A percentile compares a stretch with the other conserved stretches of the same genome.
These are phyloP conservation scores for Eremothecium cymbalariae DNA, from an alignment of 1,139 yeast genomes.

Conservation along the genomic window DNA sequence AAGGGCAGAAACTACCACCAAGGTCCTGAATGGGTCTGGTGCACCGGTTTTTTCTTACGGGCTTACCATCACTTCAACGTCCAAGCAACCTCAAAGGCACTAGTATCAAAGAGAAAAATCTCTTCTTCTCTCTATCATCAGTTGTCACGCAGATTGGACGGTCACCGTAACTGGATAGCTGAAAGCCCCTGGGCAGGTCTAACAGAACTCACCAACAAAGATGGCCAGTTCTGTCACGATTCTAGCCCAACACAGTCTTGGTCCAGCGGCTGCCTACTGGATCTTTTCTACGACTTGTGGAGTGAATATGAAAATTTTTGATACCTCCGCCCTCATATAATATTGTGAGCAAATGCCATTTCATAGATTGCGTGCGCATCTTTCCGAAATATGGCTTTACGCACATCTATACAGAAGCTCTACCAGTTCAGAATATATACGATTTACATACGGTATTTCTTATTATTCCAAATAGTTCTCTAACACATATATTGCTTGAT, in stretches of 20 bases:
- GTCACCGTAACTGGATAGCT: conserved; percentile 61
- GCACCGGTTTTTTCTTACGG: conserved; percentile 74
- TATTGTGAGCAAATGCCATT: no score
- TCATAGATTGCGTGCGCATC: neutral
- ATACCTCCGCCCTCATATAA: no score
- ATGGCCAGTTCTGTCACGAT: conserved; percentile 72
- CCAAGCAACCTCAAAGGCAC: no score
- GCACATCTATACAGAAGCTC: neutral
- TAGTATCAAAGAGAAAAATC: no score
- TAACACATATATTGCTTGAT: no score
- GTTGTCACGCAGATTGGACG: conserved; percentile 49
- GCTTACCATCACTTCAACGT: conserved; percentile 49
- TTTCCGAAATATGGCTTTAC: neutral
- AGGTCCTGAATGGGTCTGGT: conserved; percentile 99
- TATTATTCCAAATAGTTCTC: no score
- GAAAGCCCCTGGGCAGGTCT: conserved; percentile 87
- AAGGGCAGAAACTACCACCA: conserved; percentile 96
- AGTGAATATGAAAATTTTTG: conserved; percentile 13
- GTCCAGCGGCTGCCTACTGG: conserved; percentile 82
- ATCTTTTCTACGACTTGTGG: conserved; percentile 62
- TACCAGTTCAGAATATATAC: no score
- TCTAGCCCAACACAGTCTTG: conserved; percentile 97
- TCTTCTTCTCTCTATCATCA: conserved; percentile 37
- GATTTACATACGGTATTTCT: no score
- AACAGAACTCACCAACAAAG: conserved; percentile 84